Conservation (phyloP, 371 early-diverging fungal species). For the Coemansia sp. region DNA sequence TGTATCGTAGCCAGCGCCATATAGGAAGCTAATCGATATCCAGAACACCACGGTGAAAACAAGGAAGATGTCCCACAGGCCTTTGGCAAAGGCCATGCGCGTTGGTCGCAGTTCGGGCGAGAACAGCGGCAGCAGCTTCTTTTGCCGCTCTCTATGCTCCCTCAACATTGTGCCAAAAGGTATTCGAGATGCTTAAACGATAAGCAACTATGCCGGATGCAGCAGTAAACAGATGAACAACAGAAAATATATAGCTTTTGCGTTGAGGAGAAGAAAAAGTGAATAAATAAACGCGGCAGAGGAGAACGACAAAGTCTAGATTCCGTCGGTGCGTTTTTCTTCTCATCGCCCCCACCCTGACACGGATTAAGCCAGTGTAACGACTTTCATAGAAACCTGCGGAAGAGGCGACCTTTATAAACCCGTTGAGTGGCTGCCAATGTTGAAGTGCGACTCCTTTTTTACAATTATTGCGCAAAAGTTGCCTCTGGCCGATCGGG, state of each 20-base stretch:
- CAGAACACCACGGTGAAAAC: constrained; percentile 44
- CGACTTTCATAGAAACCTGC: too few species aligned
- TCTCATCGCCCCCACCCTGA: too few species aligned
- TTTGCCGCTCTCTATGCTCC: constrained; percentile 34
- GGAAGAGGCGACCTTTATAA: too few species aligned
- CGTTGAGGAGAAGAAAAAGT: not conserved
- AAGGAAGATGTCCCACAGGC: constrained; percentile 32
- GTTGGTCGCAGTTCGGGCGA: constrained; percentile 44
- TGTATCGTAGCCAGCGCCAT: constrained; percentile 44
- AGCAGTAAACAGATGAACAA: not conserved
- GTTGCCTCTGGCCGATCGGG: too few species aligned
- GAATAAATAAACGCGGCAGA: not conserved
- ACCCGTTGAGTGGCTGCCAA: too few species aligned
- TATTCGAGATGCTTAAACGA: not conserved
- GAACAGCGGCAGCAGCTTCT: constrained; percentile 41
- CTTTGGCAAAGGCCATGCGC: constrained; percentile 44
- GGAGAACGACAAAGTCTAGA: too few species aligned
- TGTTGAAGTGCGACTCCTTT: too few species aligned
- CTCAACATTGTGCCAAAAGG: constrained; percentile 5
- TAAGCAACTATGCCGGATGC: not conserved
- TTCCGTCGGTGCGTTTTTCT: too few species aligned
- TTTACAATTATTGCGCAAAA: too few species aligned
- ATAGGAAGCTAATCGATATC: constrained; percentile 40
- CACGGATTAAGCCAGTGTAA: too few species aligned
- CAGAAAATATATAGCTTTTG: too few species aligned